A percentile compares a stretch with the other conserved stretches of the same genome.
Evolutionary conservation across 2,329 filamentous ascomycete species (phyloP).

Genomic region (Fusarium camptoceras): DNA sequence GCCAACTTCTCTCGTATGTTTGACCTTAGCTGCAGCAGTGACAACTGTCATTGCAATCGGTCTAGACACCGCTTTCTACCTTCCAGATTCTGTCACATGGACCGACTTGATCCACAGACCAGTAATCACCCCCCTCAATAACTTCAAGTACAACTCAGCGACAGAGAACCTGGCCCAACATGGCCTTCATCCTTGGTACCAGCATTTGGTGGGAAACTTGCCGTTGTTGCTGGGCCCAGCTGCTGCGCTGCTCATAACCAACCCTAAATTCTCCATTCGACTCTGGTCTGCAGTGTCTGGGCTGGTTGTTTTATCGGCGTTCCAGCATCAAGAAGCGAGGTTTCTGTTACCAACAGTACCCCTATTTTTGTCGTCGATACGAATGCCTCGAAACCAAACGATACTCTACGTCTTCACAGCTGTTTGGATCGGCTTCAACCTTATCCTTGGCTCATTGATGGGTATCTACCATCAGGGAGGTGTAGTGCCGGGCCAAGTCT

Average conservation of each 20-base stretch:
- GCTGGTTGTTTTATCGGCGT: slow-evolving; percentile 75
- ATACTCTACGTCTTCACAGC: slow-evolving; percentile 66
- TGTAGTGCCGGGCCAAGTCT: slow-evolving; percentile 79
- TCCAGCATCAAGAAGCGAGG: slow-evolving; percentile 83
- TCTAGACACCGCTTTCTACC: slow-evolving; percentile 88
- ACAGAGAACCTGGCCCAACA: slow-evolving; percentile 78
- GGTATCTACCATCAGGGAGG: slow-evolving; percentile 86
- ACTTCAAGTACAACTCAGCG: slow-evolving; percentile 79
- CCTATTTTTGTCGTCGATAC: slow-evolving; percentile 79
- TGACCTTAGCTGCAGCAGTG: slow-evolving; percentile 72
- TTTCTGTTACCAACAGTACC: slow-evolving; percentile 82
- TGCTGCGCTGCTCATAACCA: slow-evolving; percentile 68
- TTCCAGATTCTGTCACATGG: slow-evolving; percentile 71
- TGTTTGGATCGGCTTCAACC: slow-evolving; percentile 77
- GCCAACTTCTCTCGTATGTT: slow-evolving; percentile 70
- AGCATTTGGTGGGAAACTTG: slow-evolving; percentile 78
- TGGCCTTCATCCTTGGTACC: slow-evolving; percentile 82
- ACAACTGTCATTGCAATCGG: slow-evolving; percentile 80
- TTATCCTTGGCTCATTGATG: slow-evolving; percentile 76
- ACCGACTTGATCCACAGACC: slow-evolving; percentile 72
- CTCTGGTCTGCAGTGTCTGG: slow-evolving; percentile 81
- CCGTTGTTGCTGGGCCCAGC: slow-evolving; percentile 78
- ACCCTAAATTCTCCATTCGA: slow-evolving; percentile 68
- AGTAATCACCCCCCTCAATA: slow-evolving; percentile 81
- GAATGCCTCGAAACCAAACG: slow-evolving; percentile 68